Percentiles rank a stretch among this genome's conserved stretches.
Conservation (phyloP, 768 basidiomycete genomes). For the Collybia mongolica region DNA sequence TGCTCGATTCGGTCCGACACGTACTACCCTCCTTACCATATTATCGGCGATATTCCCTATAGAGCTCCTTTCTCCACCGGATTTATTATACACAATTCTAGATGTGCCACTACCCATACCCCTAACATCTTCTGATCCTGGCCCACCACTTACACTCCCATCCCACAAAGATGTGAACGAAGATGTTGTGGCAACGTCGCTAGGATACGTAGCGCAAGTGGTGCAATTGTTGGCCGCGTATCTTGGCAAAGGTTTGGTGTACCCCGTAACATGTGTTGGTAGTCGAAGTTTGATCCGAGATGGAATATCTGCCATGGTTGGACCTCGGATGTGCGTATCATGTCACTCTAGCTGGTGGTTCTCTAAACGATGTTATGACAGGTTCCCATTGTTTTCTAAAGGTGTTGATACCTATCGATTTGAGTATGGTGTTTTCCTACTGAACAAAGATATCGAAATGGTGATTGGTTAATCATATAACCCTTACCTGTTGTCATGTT, state of each 20-base stretch:
- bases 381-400: constrained; percentile 93
- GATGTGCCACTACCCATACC: constrained; percentile 91
- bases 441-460: constrained; percentile 98
- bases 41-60: constrained; percentile 87
- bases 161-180: constrained; percentile 76
- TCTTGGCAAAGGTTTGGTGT: constrained; percentile 71
- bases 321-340: constrained; percentile 80
- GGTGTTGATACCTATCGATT: constrained; percentile 97
- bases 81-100: constrained; percentile 88
- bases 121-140: constrained; percentile 67
- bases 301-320: constrained; percentile 92
- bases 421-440: constrained; percentile 94
- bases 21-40: constrained; percentile 64
- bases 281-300: constrained; percentile 91
- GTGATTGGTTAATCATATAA: constrained; percentile 36
- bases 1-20: constrained; percentile 47
- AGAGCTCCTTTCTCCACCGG: constrained; percentile 77
- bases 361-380: constrained; percentile 26
- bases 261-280: constrained; percentile 88
- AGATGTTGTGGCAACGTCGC: constrained; percentile 82
- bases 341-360: not conserved
- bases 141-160: constrained; percentile 72
- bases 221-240: constrained; percentile 82
- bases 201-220: constrained; percentile 89
- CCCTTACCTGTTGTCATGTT: too few species aligned